phyloP scores from a whole-genome alignment of 192 early-diverging fungal species.

The Jimgerdemannia flammicorona region DNA sequence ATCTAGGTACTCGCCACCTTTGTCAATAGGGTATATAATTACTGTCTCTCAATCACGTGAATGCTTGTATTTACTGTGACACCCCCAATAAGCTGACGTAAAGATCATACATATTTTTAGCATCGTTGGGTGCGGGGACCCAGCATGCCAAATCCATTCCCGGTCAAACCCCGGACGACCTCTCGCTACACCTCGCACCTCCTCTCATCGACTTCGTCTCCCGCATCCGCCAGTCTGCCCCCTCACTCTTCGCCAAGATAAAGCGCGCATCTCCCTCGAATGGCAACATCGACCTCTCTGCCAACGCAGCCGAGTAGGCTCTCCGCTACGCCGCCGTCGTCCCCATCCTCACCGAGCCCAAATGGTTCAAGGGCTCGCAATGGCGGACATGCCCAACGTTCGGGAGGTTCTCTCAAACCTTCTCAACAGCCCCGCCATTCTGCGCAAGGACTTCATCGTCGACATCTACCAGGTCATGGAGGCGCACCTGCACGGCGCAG shows the following conservation, averaged over 20 bases:
- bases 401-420: slow-evolving; percentile 59
- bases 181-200: slow-evolving; percentile 72
- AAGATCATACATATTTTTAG: too few relatives aligned
- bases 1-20: too few relatives aligned
- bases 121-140: too few relatives aligned
- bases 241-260: slow-evolving; percentile 93
- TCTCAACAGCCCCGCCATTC: slow-evolving; percentile 81
- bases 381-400: slow-evolving; percentile 91
- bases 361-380: slow-evolving; percentile 96
- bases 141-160: slow-evolving; percentile 62
- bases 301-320: slow-evolving; percentile 86
- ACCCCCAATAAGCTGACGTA: too few relatives aligned
- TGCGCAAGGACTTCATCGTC: slow-evolving; percentile 97
- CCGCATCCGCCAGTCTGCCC: slow-evolving; percentile 58
- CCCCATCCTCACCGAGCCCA: slow-evolving; percentile 97
- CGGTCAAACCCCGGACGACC: slow-evolving; percentile 63
- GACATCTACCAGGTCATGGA: slow-evolving; percentile 96
- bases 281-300: slow-evolving; percentile 80
- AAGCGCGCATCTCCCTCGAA: slow-evolving; percentile 98
- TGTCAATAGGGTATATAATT: too few relatives aligned
- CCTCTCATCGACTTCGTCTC: slow-evolving; percentile 73
- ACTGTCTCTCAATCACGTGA: too few relatives aligned
- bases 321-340: slow-evolving; percentile 87
- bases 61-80: too few relatives aligned
- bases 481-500: slow-evolving; percentile 92